Percentiles rank a stretch among this genome's conserved stretches.
phyloP scores from a whole-genome alignment of 2,329 filamentous ascomycete genomes.

The Hysterium pulicare region DNA sequence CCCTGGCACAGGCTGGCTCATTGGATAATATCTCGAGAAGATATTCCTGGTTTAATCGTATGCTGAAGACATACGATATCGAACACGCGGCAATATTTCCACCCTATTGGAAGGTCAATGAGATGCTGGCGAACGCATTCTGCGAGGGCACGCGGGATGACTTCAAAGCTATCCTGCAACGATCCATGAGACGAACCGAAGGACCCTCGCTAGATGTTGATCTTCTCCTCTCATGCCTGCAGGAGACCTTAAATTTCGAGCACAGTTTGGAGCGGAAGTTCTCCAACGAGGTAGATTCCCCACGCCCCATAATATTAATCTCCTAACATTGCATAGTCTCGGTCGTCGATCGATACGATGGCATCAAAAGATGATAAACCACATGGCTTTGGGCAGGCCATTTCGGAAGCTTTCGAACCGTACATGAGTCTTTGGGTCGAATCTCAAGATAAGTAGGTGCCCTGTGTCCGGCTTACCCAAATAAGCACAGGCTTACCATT shows the following conservation, averaged over 20 bases:
- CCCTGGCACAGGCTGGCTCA: conserved; percentile 62
- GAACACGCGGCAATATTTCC: conserved; percentile 90
- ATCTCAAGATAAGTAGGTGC: conserved; percentile 73
- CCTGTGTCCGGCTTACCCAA: too few species aligned
- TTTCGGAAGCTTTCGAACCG: conserved; percentile 95
- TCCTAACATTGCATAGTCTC: conserved; percentile 48
- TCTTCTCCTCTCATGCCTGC: conserved; percentile 79
- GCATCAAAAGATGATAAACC: conserved; percentile 72
- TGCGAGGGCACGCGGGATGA: conserved; percentile 95
- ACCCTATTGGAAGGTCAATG: conserved; percentile 80
- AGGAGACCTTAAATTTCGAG: conserved; percentile 96
- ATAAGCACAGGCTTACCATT: too few species aligned
- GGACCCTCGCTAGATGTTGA: conserved; percentile 86
- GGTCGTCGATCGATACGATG: conserved; percentile 85
- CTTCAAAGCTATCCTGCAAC: conserved; percentile 87
- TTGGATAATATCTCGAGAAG: conserved; percentile 93
- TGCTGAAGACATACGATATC: conserved; percentile 92
- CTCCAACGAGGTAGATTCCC: conserved; percentile 50
- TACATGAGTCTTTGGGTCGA: conserved; percentile 97
- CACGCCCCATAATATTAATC: too few species aligned
- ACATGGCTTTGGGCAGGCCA: conserved; percentile 80
- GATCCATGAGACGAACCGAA: conserved; percentile 74
- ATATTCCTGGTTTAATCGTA: conserved; percentile 95
- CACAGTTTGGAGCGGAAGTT: conserved; percentile 85
- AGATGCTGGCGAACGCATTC: conserved; percentile 84